A percentile compares a stretch with the other conserved stretches of the same genome.
Conservation (phyloP, 805 yeast genomes). For the Teunomyces aglyptinius region DNA sequence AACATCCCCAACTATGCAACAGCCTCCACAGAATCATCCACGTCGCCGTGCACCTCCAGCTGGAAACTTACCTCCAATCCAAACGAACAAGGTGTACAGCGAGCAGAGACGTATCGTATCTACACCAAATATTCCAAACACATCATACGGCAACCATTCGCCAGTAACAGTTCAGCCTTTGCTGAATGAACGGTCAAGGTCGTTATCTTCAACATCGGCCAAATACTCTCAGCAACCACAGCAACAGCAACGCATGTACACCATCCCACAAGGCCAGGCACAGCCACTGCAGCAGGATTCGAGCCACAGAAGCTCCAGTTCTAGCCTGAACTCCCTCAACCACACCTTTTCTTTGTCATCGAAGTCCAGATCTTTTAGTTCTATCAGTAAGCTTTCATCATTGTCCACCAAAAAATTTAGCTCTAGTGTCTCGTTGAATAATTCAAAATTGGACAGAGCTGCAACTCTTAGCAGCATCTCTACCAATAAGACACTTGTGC, state of each 20-base stretch:
- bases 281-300: constrained; percentile 7
- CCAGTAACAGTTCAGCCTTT: constrained; percentile 7
- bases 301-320: constrained; percentile 15
- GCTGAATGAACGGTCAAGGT: constrained; percentile 23
- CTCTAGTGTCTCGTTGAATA: constrained; percentile 32
- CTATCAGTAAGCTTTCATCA: constrained; percentile 39
- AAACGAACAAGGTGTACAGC: constrained; percentile 5
- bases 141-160: constrained; percentile 1
- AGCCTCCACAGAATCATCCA: not conserved
- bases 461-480: constrained; percentile 25
- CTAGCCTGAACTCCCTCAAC: constrained; percentile 20
- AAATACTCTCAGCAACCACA: constrained; percentile 7
- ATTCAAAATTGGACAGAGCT: constrained; percentile 27
- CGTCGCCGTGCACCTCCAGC: constrained; percentile 4
- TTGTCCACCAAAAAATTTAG: constrained; percentile 40
- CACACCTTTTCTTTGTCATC: constrained; percentile 39
- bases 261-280: constrained; percentile 7
- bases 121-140: constrained; percentile 19
- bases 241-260: constrained; percentile 8
- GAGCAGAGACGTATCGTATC: constrained; percentile 29
- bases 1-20: not conserved
- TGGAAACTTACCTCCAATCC: constrained; percentile 3
- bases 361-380: constrained; percentile 40
- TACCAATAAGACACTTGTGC: constrained; percentile 1
- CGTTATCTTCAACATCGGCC: constrained; percentile 24